phyloP scores from a whole-genome alignment of 768 basidiomycete genomes.

The Rhodotorula sphaerocarpa region DNA sequence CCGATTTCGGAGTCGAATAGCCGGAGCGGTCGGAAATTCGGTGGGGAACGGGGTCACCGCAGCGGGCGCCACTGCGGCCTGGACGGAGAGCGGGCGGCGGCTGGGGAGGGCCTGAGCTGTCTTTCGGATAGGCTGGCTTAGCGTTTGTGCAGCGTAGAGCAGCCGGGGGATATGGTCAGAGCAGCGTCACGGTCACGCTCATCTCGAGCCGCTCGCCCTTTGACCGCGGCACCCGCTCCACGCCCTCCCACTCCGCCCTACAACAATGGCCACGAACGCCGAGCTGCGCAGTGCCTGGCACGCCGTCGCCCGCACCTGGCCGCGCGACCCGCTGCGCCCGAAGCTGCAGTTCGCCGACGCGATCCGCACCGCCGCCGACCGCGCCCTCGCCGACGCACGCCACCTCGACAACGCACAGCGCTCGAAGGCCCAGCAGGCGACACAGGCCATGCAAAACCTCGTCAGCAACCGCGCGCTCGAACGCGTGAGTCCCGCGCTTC shows the following conservation, averaged over 20 bases:
- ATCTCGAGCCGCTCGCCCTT: no score
- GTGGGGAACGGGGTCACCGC: no score
- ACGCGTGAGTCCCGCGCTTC: neutral
- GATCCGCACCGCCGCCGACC: conserved; percentile 17
- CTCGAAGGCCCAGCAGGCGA: neutral
- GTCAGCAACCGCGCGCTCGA: neutral
- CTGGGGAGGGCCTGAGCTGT: no score
- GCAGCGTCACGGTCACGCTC: no score
- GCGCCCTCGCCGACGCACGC: conserved; percentile 14
- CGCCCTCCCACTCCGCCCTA: neutral
- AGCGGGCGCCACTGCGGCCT: no score
- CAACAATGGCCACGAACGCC: neutral
- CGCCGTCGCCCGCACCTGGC: conserved; percentile 13
- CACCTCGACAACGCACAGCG: neutral
- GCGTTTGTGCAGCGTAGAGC: no score
- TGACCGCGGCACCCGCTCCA: neutral
- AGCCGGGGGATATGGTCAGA: no score
- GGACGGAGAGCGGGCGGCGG: no score
- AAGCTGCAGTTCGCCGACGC: conserved; percentile 15
- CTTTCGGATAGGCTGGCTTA: no score
- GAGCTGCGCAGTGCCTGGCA: conserved; percentile 8
- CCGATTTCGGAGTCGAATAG: no score
- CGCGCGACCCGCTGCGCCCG: conserved; percentile 19
- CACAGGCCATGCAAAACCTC: neutral
- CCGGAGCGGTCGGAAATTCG: no score